Evolutionary conservation across 106 monocot species (phyloP).

Genomic region (Iris macrosiphon): DNA sequence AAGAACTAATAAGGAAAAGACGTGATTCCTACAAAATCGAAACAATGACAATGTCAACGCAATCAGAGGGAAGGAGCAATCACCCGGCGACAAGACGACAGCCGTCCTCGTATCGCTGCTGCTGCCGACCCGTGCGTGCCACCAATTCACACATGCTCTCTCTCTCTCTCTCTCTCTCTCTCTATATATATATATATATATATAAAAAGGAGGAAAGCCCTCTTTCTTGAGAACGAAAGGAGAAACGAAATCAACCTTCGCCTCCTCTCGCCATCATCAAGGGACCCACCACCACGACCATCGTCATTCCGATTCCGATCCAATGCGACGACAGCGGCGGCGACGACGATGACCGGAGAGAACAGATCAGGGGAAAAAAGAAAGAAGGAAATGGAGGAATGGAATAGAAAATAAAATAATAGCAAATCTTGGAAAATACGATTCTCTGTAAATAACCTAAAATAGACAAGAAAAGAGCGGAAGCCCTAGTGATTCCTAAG

Average conservation of each 20-base stretch:
- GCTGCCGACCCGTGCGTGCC: conserved; percentile 73
- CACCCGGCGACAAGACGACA: conserved; percentile 64
- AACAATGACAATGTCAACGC: neutral
- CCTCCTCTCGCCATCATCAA: neutral
- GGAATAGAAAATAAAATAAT: too few species aligned
- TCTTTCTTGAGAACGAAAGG: neutral
- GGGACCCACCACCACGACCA: too few species aligned
- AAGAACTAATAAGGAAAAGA: neutral
- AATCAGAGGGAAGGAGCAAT: neutral
- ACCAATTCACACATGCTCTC: conserved; percentile 53
- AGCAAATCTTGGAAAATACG: too few species aligned
- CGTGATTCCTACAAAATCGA: neutral
- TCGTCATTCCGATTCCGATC: too few species aligned
- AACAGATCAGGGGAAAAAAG: neutral
- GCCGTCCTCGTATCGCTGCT: conserved; percentile 59
- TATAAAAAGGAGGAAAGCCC: too few species aligned
- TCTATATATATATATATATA: too few species aligned
- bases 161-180: conserved; percentile 4
- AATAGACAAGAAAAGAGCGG: too few species aligned
- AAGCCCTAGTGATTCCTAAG: too few species aligned
- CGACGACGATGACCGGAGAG: neutral
- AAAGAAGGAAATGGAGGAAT: neutral
- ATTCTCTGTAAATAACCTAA: too few species aligned
- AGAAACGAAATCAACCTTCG: neutral
- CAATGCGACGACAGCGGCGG: neutral